Conservation (phyloP, 352 stramenopile genomes). For the Pythium angustatum region DNA sequence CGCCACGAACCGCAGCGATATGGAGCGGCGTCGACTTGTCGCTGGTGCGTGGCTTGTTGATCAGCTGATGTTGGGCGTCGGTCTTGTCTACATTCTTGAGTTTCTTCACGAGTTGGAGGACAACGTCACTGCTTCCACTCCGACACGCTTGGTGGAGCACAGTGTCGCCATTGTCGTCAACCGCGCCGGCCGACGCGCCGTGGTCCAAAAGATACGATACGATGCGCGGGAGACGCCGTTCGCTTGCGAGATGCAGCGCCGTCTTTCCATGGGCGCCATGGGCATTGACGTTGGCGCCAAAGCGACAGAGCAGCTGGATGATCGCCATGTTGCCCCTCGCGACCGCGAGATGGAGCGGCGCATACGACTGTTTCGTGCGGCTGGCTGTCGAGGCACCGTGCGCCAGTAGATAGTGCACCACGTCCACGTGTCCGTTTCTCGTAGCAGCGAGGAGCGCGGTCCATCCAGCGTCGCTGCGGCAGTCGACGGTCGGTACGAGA, state of each 20-base stretch:
- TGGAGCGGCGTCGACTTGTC: not conserved
- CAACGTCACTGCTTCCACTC: not conserved
- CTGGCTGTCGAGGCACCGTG: not conserved
- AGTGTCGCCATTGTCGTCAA: not conserved
- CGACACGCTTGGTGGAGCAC: not conserved
- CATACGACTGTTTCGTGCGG: not conserved
- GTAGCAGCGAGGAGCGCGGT: not conserved
- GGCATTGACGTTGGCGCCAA: not conserved
- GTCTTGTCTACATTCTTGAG: not conserved
- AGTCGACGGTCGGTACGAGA: too few species aligned
- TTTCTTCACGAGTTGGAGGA: not conserved
- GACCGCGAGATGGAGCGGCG: not conserved
- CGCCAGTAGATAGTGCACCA: not conserved
- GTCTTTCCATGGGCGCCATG: not conserved
- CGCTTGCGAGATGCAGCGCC: not conserved
- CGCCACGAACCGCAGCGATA: not conserved
- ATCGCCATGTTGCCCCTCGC: not conserved
- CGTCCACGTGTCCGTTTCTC: not conserved
- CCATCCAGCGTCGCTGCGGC: not conserved
- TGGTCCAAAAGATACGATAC: not conserved
- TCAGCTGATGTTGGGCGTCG: not conserved
- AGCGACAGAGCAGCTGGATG: not conserved
- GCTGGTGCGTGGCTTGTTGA: not conserved
- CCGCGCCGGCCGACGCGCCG: not conserved
- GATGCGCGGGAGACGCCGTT: not conserved